Evolutionary conservation across 2,329 filamentous ascomycete species (phyloP), one percentile per base, ranked within the genome.

Genomic region (Dryadomyces quercus-mongolicae): DNA sequence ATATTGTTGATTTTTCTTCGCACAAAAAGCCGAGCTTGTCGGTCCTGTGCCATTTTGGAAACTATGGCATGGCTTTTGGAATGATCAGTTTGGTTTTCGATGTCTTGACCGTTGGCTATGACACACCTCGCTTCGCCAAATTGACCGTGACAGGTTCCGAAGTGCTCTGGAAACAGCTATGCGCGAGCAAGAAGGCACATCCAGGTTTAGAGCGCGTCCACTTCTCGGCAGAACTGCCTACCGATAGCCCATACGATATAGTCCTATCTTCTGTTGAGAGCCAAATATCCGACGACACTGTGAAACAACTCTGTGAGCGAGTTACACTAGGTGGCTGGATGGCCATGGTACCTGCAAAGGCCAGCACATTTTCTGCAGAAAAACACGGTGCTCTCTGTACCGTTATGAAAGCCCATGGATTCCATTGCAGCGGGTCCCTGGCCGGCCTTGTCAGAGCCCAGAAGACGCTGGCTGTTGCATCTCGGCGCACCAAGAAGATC

Each of bases 11-110:
- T 1, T 54, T 68, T 0, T 56, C 71, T 18, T 66, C 67, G 1
- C 69, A 74, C 61, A 73, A 73, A 53, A 64, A 65, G 5, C 68
- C 73, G 0, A 65, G 57, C 0, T 55, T 74, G 1, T 62, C 66
- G 0, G 62, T 76, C 10, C 62, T 75, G 3, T 71, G 72, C 38
- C 56, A 57, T n/a, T 36, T 52, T 15, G 15, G 36, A 12, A 16
- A 40, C 3, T 5, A 49, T 13, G 12, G 8, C 15, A 34, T 20
- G 15, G 22, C 36, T 25, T 46, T 22, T 10, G 18, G 18, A 16
- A 5, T 42, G 12, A 10, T 6, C 20, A 44, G 56, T 4, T 51
- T 61, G 1, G 55, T 68, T 21, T 57, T 72, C n/a, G 51, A 62
- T 6, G 54, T 56, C 5, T 54, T 73, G 8, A 55, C 62, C 0